Evolutionary conservation across 768 basidiomycete genomes (phyloP).

Genomic region (Lactarius pseudohatsudake): DNA sequence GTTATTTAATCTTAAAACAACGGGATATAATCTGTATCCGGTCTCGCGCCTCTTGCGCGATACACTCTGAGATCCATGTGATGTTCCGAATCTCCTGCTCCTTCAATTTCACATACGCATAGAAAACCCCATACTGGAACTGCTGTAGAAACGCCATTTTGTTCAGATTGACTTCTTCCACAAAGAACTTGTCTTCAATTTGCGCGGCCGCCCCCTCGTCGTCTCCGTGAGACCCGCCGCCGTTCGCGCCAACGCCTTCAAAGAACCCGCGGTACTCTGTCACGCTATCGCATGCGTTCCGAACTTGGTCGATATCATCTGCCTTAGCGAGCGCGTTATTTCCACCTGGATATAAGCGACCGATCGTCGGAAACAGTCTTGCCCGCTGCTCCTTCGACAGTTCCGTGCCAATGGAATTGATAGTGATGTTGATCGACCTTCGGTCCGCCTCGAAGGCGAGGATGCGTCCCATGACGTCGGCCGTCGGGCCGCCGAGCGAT

Average conservation of each 20-base stretch:
- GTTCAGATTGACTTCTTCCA: conserved; percentile 89
- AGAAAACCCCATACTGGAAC: conserved; percentile 94
- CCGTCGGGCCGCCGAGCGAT: conserved; percentile 79
- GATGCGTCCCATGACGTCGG: conserved; percentile 89
- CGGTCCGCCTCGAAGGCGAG: conserved; percentile 97
- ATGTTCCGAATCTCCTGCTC: conserved; percentile 88
- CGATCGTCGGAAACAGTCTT: conserved; percentile 90
- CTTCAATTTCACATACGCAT: conserved; percentile 88
- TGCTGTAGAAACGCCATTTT: conserved; percentile 95
- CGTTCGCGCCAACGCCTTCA: conserved; percentile 44
- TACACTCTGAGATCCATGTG: conserved; percentile 97
- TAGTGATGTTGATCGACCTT: conserved; percentile 95
- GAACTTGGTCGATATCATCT: conserved; percentile 93
- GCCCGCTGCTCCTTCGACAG: conserved; percentile 94
- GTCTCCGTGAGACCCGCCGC: conserved; percentile 35
- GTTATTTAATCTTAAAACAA: conserved; percentile 57
- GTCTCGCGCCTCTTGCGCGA: conserved; percentile 94
- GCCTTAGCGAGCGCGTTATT: conserved; percentile 92
- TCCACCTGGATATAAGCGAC: conserved; percentile 91
- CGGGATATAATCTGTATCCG: conserved; percentile 95
- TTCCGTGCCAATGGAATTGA: conserved; percentile 97
- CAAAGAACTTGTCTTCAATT: conserved; percentile 94
- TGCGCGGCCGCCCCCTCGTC: conserved; percentile 52
- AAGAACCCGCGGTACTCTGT: conserved; percentile 92
- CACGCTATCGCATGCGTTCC: conserved; percentile 81